phyloP scores from a whole-genome alignment of 331 rosid genomes.

The Spiraea crenata region DNA sequence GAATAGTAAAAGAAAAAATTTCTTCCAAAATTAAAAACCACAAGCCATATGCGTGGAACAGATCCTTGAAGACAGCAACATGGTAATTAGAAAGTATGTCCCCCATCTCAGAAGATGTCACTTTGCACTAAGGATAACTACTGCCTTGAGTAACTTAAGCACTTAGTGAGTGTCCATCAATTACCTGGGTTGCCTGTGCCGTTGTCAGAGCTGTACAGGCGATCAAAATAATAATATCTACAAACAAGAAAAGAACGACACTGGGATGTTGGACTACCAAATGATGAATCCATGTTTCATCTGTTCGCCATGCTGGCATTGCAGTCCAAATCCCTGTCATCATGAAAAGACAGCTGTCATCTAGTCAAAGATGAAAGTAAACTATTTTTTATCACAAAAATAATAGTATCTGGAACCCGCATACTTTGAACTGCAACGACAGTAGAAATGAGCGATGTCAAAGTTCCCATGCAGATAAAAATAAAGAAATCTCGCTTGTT shows the following conservation, averaged over 20 bases:
- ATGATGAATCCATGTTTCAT: conserved; percentile 65
- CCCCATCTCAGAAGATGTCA: background rate
- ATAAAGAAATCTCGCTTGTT: conserved; percentile 89
- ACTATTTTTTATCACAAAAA: conserved; percentile 9
- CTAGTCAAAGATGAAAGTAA: conserved; percentile 14
- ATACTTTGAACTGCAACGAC: conserved; percentile 68
- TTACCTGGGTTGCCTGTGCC: conserved; percentile 82
- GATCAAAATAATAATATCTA: conserved; percentile 46
- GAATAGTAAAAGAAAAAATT: background rate
- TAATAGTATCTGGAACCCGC: conserved; percentile 29
- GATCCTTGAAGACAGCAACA: background rate
- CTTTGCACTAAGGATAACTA: background rate
- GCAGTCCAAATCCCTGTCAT: conserved; percentile 66
- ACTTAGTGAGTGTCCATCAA: conserved; percentile 18
- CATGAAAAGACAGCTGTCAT: conserved; percentile 6
- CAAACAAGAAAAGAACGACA: conserved; percentile 50
- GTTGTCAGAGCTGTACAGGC: conserved; percentile 51
- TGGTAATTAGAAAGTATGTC: background rate
- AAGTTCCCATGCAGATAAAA: conserved; percentile 63
- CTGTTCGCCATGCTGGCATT: conserved; percentile 38
- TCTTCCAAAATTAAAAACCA: background rate
- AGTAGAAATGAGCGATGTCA: conserved; percentile 47
- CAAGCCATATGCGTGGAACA: background rate
- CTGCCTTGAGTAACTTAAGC: background rate
- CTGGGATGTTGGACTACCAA: conserved; percentile 61